phyloP scores from a whole-genome alignment of 2,329 filamentous ascomycete species.

The Akanthomyces dipterigenus region DNA sequence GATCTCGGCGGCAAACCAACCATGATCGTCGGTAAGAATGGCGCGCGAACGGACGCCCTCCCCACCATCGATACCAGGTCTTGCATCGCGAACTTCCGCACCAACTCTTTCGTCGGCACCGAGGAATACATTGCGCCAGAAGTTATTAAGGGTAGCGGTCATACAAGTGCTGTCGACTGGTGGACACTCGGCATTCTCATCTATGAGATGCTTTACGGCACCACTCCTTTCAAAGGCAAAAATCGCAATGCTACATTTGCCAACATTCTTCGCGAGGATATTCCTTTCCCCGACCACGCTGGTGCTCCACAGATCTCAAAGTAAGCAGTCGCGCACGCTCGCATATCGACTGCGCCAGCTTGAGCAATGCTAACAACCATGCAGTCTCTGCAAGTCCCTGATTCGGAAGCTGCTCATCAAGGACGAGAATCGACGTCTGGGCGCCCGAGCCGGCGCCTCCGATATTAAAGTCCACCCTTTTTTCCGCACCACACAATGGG shows the following conservation, averaged over 20 bases:
- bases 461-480: constrained; percentile 96
- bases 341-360: constrained; percentile 9
- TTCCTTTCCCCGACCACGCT: constrained; percentile 87
- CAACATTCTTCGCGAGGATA: constrained; percentile 92
- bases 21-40: constrained; percentile 91
- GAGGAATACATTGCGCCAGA: constrained; percentile 99
- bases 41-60: constrained; percentile 75
- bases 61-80: constrained; percentile 98
- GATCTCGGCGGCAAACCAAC: constrained; percentile 92
- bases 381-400: constrained; percentile 87
- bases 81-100: constrained; percentile 96
- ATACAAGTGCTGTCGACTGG: constrained; percentile 98
- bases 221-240: constrained; percentile 98
- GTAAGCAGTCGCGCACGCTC: constrained; percentile 45
- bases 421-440: constrained; percentile 87
- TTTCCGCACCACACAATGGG: constrained; percentile 95
- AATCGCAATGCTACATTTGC: constrained; percentile 97
- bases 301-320: constrained; percentile 82
- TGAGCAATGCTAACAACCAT: constrained; percentile 15
- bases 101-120: constrained; percentile 96
- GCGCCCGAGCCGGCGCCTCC: constrained; percentile 88
- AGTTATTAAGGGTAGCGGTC: constrained; percentile 96
- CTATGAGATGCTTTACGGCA: constrained; percentile 98
- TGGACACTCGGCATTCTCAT: constrained; percentile 97
- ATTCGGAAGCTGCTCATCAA: constrained; percentile 97